Base-by-base conservation (phyloP, 2,329 filamentous ascomycete species). In the Pestalotiopsis sp. region DNA sequence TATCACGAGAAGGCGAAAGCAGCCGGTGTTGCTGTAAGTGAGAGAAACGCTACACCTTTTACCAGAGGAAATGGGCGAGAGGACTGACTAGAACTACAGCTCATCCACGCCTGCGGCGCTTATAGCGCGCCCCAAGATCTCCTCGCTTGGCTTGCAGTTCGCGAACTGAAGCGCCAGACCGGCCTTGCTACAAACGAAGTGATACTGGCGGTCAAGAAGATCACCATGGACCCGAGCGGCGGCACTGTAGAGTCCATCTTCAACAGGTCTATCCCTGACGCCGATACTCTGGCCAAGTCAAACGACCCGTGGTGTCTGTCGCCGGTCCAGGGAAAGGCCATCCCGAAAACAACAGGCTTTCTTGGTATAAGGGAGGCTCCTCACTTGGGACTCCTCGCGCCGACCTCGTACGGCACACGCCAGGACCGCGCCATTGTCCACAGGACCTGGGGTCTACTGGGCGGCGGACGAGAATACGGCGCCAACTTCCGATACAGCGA, bases 361-460 rank as follows among this genome's bases (percentile, higher is more conserved):
- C 58, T 75, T 14, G 70, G 71, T 20, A 40, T 75, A 20, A 70
- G 69, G 12, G 66, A 49, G 7, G 71, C 71, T 36, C 60, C 62
- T 2, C 31, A 63, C 4, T 67, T 74, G 25, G 73, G 72, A 1
- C 40, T 70, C 52, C 63, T 73, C 3, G 66, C 71, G 0, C 69
- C 65, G 13, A 70, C 69, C 9, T 68, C 70, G 3, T 36, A 71
- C n/a, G 60, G 66, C n/a, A 65, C 69, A 9, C 56, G 13, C 5
- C 31, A 70, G 60, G 67, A 72, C 61, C 70, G 71, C 14, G 68
- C 69, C 17, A 58, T 74, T 23, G 69, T 73, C n/a, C 70, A 73
- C 31, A 69, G 70, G 25, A 73, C 73, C 1, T 74, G 73, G 73
- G 72, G 72, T 9, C 65, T 75, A n/a, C 68, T 73, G 25, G 66